Base-by-base conservation (phyloP, 768 basidiomycete genomes). In the Hirschioporus abietinus region DNA sequence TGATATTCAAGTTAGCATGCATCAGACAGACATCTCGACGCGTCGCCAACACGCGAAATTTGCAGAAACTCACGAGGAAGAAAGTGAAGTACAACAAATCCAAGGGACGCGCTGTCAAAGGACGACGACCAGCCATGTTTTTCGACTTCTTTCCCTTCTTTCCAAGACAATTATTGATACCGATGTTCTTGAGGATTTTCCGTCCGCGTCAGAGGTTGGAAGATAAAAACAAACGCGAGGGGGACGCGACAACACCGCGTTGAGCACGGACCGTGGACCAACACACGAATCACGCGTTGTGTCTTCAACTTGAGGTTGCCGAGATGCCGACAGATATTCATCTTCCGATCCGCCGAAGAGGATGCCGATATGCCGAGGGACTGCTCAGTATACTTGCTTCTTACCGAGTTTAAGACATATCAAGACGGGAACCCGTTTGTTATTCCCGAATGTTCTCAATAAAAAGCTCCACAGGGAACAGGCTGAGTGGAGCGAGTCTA, bases 41-140 rank as follows among this genome's bases (percentile, higher is more conserved):
- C 7, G 26, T 58, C n/a, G 36, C 15, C 17, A 27, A 34, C 3
- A 27, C 42, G 26, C 18, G 30, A 59, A 35, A 63, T 12, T 6
- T 35, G 27, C 65, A 0, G 30, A 26, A 7, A 73, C 85, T 67
- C 68, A 88, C 90, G 66, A 87, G 70, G 69, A 92, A 93, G 78
- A 91, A 93, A 0, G 71, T 63, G 68, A 91, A 90, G 73, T 93
- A 93, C 1, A 91, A 30, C 1, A 90, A 70, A 73, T 92, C 90
- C 57, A 86, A 68, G 15, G 88, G 88, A 67, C 90, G 86, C 30
- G 83, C 78, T 2, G 76, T 76, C 35, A 91, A 76, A 17, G 88
- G 70, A 71, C 35, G 25, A 64, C 35, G 42, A 52, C 42, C 20
- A 20, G 42, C 42, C 42, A 52, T 52, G 42, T 5, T 52, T 52